These are phyloP conservation scores for Diversispora epigaea DNA, from an alignment of 192 early-diverging fungal species.

Conservation along the genomic window DNA sequence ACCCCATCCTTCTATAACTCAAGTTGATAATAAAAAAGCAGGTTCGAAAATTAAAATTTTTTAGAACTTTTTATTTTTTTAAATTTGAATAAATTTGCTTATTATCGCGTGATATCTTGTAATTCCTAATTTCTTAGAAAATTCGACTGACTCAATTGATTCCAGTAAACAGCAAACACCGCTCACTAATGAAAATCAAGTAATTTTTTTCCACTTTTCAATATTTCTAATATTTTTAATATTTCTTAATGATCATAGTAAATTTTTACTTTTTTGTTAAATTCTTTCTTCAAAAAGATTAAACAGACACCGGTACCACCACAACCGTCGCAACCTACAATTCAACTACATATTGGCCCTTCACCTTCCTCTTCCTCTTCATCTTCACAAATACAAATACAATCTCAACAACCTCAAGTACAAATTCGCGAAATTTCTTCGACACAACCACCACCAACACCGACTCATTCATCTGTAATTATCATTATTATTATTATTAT, in stretches of 20 bases:
- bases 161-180: conserved; percentile 1
- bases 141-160: not conserved
- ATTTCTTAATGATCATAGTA: no score
- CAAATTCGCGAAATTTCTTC: not conserved
- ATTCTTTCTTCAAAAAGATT: not conserved
- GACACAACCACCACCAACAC: not conserved
- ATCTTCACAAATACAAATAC: no score
- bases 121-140: not conserved
- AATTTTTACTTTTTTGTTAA: not conserved
- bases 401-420: not conserved
- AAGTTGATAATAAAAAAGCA: conserved; percentile 1
- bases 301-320: not conserved
- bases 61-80: no score
- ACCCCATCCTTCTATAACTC: conserved; percentile 12
- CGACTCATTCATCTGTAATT: not conserved
- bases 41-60: not conserved
- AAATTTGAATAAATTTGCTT: no score
- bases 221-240: not conserved
- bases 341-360: not conserved
- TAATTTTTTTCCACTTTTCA: not conserved
- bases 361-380: not conserved
- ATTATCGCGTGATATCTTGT: no score
- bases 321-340: not conserved
- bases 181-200: not conserved
- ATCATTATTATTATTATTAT: not conserved